Percentiles rank a stretch among this genome's conserved stretches.
Conservation (phyloP, 495 filamentous ascomycete species). For the Beverwykella pulmonaria region DNA sequence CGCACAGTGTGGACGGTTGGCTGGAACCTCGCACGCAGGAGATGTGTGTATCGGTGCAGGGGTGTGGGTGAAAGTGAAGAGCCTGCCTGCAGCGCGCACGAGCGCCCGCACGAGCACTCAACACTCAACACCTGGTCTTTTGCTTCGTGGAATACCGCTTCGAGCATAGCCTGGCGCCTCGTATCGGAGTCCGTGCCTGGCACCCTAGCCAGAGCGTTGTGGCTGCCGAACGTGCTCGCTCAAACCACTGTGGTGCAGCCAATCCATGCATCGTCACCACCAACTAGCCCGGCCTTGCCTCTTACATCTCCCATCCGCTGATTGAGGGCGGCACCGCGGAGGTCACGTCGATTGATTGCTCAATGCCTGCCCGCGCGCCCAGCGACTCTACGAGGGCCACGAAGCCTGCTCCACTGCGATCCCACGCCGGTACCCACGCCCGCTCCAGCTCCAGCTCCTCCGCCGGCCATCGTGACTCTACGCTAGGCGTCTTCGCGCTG, state of each 20-base stretch:
- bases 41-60: background rate
- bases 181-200: conserved; percentile 15
- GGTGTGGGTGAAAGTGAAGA: background rate
- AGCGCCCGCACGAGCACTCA: background rate
- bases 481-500: conserved; percentile 34
- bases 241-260: conserved; percentile 27
- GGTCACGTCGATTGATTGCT: conserved; percentile 31
- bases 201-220: conserved; percentile 12
- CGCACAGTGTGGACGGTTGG: background rate
- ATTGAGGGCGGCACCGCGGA: too few species aligned
- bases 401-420: conserved; percentile 8
- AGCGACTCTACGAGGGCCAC: conserved; percentile 31
- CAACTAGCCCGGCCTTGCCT: background rate
- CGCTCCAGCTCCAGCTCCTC: background rate
- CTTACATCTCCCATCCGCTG: background rate
- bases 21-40: background rate
- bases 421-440: conserved; percentile 9
- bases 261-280: conserved; percentile 8
- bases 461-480: conserved; percentile 12
- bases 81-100: conserved; percentile 9
- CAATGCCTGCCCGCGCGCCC: conserved; percentile 23
- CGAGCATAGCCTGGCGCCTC: conserved; percentile 13
- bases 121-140: conserved; percentile 22
- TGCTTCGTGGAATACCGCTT: conserved; percentile 30
- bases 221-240: background rate